phyloP scores from a whole-genome alignment of 106 monocot species.

The Apostasia shenzhenica region DNA sequence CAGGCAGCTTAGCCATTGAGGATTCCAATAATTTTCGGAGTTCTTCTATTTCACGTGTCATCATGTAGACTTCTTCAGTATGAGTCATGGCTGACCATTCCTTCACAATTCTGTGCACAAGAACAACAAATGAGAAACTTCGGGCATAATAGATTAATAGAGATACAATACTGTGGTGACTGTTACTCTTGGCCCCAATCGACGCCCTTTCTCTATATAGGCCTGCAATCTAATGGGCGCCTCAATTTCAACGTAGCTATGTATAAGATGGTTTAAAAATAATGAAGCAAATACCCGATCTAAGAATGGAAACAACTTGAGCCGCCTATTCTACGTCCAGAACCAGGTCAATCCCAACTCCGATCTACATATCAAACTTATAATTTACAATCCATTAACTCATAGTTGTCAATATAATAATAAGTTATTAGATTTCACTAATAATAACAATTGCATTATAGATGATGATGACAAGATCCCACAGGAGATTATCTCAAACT shows the following conservation, averaged over 20 bases:
- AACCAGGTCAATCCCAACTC: too few relatives aligned
- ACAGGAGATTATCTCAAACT: too few relatives aligned
- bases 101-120: conserved; percentile 22
- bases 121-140: not conserved
- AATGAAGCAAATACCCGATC: not conserved
- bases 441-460: too few relatives aligned
- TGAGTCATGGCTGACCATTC: conserved; percentile 38
- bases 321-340: too few relatives aligned
- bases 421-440: too few relatives aligned
- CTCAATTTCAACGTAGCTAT: not conserved
- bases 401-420: too few relatives aligned
- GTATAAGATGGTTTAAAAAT: not conserved
- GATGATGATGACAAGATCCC: too few relatives aligned
- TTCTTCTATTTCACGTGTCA: conserved; percentile 35
- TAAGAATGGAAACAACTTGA: too few relatives aligned
- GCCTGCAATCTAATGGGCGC: not conserved
- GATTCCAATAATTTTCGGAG: conserved; percentile 28
- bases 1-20: conserved; percentile 28
- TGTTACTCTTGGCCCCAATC: not conserved
- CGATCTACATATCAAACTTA: too few relatives aligned
- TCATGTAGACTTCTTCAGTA: conserved; percentile 68
- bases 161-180: too few relatives aligned
- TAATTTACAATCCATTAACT: too few relatives aligned
- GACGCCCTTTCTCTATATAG: not conserved
- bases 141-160: too few relatives aligned